phyloP scores from a whole-genome alignment of 805 yeast species.

The Lachancea fermentati region DNA sequence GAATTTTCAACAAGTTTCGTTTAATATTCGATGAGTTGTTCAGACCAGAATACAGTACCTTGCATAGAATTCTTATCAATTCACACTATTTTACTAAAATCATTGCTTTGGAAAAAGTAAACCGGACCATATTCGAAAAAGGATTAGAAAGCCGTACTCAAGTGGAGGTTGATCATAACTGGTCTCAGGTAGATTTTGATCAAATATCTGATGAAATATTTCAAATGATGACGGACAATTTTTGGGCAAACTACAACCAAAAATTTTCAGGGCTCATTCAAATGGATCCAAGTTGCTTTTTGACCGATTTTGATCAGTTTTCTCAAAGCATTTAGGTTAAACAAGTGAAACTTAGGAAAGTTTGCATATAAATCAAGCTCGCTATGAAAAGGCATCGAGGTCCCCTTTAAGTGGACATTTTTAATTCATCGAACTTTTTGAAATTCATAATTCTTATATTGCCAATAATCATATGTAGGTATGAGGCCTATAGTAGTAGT shows the following conservation, averaged over 20 bases:
- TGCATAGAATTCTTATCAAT: slow-evolving; percentile 5
- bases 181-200: slow-evolving; percentile 10
- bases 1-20: slow-evolving; percentile 12
- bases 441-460: no score
- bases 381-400: no score
- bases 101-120: slow-evolving; percentile 21
- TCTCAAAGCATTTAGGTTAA: not conserved
- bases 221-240: slow-evolving; percentile 18
- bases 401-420: no score
- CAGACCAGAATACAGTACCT: slow-evolving; percentile 4
- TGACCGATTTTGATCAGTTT: slow-evolving; percentile 7
- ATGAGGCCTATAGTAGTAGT: no score
- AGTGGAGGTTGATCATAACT: slow-evolving; percentile 14
- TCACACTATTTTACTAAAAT: slow-evolving; percentile 8
- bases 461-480: no score
- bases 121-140: slow-evolving; percentile 17
- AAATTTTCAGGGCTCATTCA: slow-evolving; percentile 17
- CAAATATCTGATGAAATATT: slow-evolving; percentile 13
- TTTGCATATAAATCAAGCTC: no score
- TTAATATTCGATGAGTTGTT: slow-evolving; percentile 17
- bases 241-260: slow-evolving; percentile 21
- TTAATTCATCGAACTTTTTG: no score
- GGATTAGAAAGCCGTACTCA: slow-evolving; percentile 18
- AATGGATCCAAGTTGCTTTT: slow-evolving; percentile 18
- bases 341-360: no score